These are phyloP conservation scores for Camellia granthamiana DNA, from an alignment of 148 eudicot genomes.

Conservation along the genomic window DNA sequence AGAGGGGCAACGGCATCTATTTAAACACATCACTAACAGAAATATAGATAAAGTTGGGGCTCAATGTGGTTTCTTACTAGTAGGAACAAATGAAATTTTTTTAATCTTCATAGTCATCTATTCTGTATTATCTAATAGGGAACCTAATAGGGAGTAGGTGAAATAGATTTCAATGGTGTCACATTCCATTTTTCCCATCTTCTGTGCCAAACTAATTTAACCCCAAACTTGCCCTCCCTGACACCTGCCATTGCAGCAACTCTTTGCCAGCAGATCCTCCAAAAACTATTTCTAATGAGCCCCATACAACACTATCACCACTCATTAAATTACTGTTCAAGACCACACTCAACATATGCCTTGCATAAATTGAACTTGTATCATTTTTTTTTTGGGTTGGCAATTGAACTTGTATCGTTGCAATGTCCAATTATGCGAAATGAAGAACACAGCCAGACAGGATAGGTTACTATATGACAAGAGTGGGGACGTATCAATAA, in stretches of 20 bases:
- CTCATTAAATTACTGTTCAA: background rate
- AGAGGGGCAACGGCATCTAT: background rate
- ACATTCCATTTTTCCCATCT: background rate
- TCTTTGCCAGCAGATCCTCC: too few relatives aligned
- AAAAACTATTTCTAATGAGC: background rate
- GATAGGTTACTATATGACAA: background rate
- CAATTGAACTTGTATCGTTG: background rate
- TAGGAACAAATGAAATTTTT: background rate
- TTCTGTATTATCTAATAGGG: too few relatives aligned
- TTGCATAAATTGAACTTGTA: background rate
- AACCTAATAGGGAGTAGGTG: too few relatives aligned
- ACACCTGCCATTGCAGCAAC: background rate
- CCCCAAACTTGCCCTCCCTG: background rate
- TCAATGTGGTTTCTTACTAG: background rate
- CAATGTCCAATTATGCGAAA: background rate
- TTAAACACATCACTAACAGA: background rate
- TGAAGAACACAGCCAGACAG: background rate
- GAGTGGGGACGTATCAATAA: background rate
- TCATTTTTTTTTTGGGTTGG: too few relatives aligned
- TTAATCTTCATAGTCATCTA: background rate
- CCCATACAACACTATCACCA: background rate
- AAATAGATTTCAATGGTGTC: too few relatives aligned
- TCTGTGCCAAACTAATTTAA: background rate
- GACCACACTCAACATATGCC: background rate
- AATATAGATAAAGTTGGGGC: background rate